phyloP scores from a whole-genome alignment of 257 asterid genomes.

The Solanum ossicruentum region DNA sequence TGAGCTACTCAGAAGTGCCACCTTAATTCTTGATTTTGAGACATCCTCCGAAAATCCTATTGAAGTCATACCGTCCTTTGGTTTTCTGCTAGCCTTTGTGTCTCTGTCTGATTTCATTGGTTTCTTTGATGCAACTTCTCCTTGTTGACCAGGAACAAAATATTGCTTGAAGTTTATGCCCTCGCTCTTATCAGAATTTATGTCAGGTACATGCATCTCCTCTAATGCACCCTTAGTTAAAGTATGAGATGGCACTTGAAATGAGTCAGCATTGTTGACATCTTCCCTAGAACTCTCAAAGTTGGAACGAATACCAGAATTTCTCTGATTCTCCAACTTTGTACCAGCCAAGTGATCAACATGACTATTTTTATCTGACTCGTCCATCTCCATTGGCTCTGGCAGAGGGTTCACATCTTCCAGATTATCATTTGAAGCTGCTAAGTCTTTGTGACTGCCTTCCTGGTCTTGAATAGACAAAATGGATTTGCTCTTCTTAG shows the following conservation, averaged over 20 bases:
- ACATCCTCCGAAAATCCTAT: background rate
- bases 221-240: conserved; percentile 4
- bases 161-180: conserved; percentile 46
- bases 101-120: background rate
- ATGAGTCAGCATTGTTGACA: background rate
- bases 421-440: conserved; percentile 18
- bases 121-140: conserved; percentile 11
- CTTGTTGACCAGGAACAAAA: conserved; percentile 30
- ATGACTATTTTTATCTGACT: conserved; percentile 4
- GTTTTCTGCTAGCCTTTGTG: conserved; percentile 1
- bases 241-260: background rate
- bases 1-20: conserved; percentile 6
- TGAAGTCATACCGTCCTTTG: background rate
- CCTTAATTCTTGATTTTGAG: conserved; percentile 4
- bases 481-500: conserved; percentile 17
- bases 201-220: conserved; percentile 9
- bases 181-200: conserved; percentile 19
- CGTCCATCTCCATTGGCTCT: background rate
- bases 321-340: conserved; percentile 2
- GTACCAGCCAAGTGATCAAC: background rate
- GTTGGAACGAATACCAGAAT: background rate
- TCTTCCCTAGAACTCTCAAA: background rate
- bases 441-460: conserved; percentile 11
- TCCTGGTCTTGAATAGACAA: conserved; percentile 16
- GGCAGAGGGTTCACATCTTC: background rate